A percentile compares a stretch with the other conserved stretches of the same genome.
Evolutionary conservation across 2,329 filamentous ascomycete genomes (phyloP).

Genomic region (Celoporthe dispersa): DNA sequence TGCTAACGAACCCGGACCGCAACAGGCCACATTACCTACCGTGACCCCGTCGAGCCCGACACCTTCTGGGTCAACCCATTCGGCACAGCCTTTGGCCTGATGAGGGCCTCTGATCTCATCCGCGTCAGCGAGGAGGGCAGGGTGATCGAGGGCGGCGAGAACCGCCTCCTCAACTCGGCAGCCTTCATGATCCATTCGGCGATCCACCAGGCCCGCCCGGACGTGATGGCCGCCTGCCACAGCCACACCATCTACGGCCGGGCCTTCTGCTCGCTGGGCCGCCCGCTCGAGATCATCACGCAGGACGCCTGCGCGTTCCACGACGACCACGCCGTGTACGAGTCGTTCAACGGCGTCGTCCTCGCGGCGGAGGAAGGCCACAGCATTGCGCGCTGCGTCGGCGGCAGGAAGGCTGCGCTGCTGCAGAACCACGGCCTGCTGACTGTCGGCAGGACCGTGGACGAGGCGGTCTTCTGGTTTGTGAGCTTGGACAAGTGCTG

Average conservation of each 20-base stretch:
- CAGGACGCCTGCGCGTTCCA: constrained; percentile 67
- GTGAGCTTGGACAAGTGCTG: constrained; percentile 54
- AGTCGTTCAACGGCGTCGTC: constrained; percentile 50
- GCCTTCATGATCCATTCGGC: constrained; percentile 54
- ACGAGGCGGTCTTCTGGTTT: constrained; percentile 60
- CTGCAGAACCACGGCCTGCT: constrained; percentile 61
- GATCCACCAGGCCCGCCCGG: constrained; percentile 59
- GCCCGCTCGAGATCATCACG: constrained; percentile 67
- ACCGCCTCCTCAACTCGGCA: constrained; percentile 37
- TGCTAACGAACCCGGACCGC: constrained; percentile 19
- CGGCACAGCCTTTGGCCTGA: constrained; percentile 58
- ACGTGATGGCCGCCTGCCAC: constrained; percentile 59
- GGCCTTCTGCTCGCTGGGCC: constrained; percentile 65
- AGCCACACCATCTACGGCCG: constrained; percentile 58
- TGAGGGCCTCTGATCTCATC: constrained; percentile 56
- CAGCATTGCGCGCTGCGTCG: constrained; percentile 52
- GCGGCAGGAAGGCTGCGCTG: constrained; percentile 54
- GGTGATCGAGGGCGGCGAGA: constrained; percentile 65
- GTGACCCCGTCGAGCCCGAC: constrained; percentile 60
- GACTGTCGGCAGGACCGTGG: constrained; percentile 54
- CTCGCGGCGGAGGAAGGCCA: constrained; percentile 55
- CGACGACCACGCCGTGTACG: constrained; percentile 49
- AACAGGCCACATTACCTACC: constrained; percentile 25
- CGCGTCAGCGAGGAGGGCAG: constrained; percentile 64
- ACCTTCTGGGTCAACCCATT: constrained; percentile 73